phyloP scores from a whole-genome alignment of 129 eudicot species.

The Oenanthe sinensis region DNA sequence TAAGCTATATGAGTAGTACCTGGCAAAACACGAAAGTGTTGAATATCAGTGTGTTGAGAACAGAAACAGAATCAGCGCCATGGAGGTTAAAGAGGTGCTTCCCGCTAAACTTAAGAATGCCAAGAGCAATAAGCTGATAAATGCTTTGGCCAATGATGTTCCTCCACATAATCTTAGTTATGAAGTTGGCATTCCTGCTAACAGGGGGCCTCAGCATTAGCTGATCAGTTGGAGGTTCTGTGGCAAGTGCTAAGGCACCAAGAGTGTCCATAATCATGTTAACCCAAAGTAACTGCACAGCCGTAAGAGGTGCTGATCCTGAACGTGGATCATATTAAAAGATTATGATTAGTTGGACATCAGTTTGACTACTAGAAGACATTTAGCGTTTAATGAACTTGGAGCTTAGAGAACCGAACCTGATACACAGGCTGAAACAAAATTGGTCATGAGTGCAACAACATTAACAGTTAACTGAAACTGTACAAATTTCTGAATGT shows the following conservation, averaged over 20 bases:
- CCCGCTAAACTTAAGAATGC: constrained; percentile 47
- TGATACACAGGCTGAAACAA: constrained; percentile 68
- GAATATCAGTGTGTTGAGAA: constrained; percentile 70
- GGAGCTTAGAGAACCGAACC: constrained; percentile 21
- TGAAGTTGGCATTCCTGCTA: constrained; percentile 52
- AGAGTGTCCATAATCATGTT: constrained; percentile 94
- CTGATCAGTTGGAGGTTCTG: constrained; percentile 84
- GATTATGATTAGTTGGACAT: not conserved
- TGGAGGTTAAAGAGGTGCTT: constrained; percentile 43
- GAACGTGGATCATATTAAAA: constrained; percentile 1
- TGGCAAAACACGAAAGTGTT: constrained; percentile 88
- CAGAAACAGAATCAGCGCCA: constrained; percentile 44
- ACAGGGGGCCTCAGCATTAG: constrained; percentile 71
- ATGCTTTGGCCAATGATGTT: constrained; percentile 78
- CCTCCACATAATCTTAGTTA: constrained; percentile 77
- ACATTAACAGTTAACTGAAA: constrained; percentile 86
- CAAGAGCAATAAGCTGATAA: constrained; percentile 58
- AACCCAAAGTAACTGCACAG: constrained; percentile 90
- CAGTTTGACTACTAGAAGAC: not conserved
- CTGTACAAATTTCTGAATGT: constrained; percentile 89
- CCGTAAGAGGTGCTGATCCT: constrained; percentile 89
- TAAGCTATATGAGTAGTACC: constrained; percentile 26
- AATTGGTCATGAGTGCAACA: constrained; percentile 83
- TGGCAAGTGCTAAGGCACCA: constrained; percentile 88
- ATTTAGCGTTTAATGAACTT: not conserved